A percentile compares a stretch with the other conserved stretches of the same genome.
Conservation (phyloP, 2,329 filamentous ascomycete species). For the Colletotrichum graminicola region DNA sequence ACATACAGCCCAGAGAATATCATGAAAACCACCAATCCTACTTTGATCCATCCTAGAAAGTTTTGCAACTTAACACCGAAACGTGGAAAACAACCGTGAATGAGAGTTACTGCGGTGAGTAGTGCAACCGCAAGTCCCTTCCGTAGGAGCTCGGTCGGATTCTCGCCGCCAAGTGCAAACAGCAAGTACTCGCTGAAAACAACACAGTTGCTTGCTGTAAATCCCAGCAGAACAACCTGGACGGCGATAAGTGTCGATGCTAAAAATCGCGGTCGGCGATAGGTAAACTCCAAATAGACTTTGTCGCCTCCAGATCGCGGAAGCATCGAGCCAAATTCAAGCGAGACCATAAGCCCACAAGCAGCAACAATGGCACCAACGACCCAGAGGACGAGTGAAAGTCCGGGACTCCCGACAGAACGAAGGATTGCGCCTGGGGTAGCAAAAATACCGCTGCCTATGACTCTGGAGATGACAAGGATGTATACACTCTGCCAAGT, state of each 20-base stretch:
- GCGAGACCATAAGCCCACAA: slow-evolving; percentile 70
- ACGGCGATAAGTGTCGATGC: slow-evolving; percentile 74
- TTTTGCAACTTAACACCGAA: slow-evolving; percentile 72
- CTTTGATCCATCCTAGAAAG: slow-evolving; percentile 72
- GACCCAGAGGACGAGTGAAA: slow-evolving; percentile 73
- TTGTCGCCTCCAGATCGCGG: slow-evolving; percentile 77
- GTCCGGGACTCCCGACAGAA: slow-evolving; percentile 74
- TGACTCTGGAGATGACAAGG: slow-evolving; percentile 75
- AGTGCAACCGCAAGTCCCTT: slow-evolving; percentile 70
- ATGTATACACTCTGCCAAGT: slow-evolving; percentile 75
- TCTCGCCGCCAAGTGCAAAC: slow-evolving; percentile 66
- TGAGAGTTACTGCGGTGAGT: slow-evolving; percentile 67
- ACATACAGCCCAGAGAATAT: slow-evolving; percentile 71
- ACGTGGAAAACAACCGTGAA: slow-evolving; percentile 70
- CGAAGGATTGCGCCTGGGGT: slow-evolving; percentile 76
- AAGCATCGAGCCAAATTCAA: slow-evolving; percentile 79
- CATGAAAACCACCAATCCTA: slow-evolving; percentile 71
- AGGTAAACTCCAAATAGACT: slow-evolving; percentile 79
- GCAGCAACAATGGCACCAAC: slow-evolving; percentile 71
- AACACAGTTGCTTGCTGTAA: slow-evolving; percentile 78
- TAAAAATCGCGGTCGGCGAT: slow-evolving; percentile 71
- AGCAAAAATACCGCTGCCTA: slow-evolving; percentile 79
- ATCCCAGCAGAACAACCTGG: slow-evolving; percentile 73
- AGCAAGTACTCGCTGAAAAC: slow-evolving; percentile 75
- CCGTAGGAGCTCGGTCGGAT: slow-evolving; percentile 62